phyloP scores from a whole-genome alignment of 2,329 filamentous ascomycete species.

The Colletotrichum sp. region DNA sequence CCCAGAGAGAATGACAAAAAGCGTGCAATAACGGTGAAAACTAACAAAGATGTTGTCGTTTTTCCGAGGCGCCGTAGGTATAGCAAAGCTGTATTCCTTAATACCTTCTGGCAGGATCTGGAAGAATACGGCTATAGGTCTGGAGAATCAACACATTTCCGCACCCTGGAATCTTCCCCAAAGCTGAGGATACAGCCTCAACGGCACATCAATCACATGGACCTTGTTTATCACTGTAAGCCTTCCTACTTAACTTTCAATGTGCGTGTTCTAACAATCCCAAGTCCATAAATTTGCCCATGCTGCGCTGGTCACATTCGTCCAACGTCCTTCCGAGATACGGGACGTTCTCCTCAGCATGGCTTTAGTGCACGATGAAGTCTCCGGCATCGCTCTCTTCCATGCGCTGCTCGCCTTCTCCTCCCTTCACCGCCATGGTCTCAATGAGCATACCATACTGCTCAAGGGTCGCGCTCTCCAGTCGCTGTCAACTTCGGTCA shows the following conservation, averaged over 20 bases:
- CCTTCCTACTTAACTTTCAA: neutral
- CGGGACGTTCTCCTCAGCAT: neutral
- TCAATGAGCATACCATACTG: neutral
- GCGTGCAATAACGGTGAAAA: neutral
- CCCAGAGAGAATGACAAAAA: neutral
- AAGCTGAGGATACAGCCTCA: neutral
- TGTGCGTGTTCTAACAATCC: neutral
- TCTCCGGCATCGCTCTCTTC: neutral
- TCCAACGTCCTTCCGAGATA: neutral
- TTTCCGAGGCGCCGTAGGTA: rapidly evolving
- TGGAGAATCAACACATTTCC: neutral
- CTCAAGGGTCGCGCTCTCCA: neutral
- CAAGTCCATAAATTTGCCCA: neutral
- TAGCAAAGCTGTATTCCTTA: neutral
- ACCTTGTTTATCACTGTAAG: neutral
- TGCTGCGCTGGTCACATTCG: neutral
- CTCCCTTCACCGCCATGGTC: neutral
- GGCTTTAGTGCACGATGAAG: neutral
- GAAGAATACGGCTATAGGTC: neutral
- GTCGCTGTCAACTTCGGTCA: neutral
- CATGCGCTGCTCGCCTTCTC: neutral
- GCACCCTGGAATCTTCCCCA: neutral
- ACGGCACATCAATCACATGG: neutral
- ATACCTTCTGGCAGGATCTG: neutral
- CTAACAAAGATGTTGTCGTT: neutral